Base-by-base conservation (phyloP, 192 early-diverging fungal genomes). In the Backusella luteola region DNA sequence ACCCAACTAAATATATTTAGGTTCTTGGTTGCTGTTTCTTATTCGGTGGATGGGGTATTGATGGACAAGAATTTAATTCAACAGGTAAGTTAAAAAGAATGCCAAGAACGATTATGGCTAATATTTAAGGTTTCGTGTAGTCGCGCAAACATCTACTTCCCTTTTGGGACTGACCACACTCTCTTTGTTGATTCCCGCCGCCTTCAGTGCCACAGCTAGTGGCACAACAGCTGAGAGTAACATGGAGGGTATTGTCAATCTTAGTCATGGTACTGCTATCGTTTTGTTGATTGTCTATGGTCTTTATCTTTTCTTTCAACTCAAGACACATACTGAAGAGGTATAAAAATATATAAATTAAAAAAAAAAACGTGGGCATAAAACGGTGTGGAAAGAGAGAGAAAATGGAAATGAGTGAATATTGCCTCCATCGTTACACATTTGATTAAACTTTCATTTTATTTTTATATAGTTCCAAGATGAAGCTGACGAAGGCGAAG, bases 21-120 rank as follows among this genome's bases (percentile, higher is more conserved):
- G 75, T 85, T 2, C 86, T 96, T 6, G 97, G 97, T 17, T 90
- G 91, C 23, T 94, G 92, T 53, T 98, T 98, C 80, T 73, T 97
- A 19, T 79, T 84, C 12, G 97, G 96, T 56, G 97, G 97, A 6
- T 34, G 90, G 21, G 85, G 89, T 34, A 89, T 90, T 69, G 79
- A 84, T 7, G 84, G 86, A 66, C 93, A 94, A 78, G 53, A 79
- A 15, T 94, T 93, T 80, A 91, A 93, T 69, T 79, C 85, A 1
- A 92, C 90, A 34, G 82, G 78, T 83, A 76, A 70, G 12, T 15
- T n/a, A 59, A 59, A 26, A 7, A 63, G 56, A 63, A 63, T 29
- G 26, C 23, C 11, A 29, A 63, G 56, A 26, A 63, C 3, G 0
- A 26, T 3, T 26, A 63, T 63, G 23, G 56, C 56, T 63, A 29